Conservation (phyloP, 1,284 basidiomycete species). For the Phylloporus gajari region DNA sequence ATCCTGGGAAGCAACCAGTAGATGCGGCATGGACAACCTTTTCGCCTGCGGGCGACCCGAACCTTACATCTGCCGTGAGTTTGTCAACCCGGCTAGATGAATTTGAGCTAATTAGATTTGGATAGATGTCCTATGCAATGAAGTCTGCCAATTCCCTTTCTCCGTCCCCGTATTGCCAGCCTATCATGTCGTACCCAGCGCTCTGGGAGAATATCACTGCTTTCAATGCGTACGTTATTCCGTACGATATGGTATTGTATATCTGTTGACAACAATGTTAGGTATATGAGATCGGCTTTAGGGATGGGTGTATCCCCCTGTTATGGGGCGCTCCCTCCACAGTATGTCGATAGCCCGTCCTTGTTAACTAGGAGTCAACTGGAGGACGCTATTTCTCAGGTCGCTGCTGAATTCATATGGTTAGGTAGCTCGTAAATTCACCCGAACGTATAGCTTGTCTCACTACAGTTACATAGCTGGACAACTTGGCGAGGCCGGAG, state of each 20-base stretch:
- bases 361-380: background rate
- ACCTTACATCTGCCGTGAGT: background rate
- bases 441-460: background rate
- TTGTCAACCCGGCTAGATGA: too few relatives aligned
- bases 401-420: constrained; percentile 4
- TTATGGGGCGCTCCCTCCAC: background rate
- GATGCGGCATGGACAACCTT: background rate
- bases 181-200: background rate
- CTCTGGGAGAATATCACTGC: background rate
- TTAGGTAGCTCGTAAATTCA: background rate
- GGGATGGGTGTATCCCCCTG: background rate
- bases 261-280: too few relatives aligned
- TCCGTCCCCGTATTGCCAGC: background rate
- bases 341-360: background rate
- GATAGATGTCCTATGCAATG: background rate
- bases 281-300: background rate
- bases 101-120: background rate
- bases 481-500: background rate
- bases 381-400: background rate
- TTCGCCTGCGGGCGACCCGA: background rate
- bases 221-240: background rate
- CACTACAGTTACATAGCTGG: background rate
- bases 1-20: background rate
- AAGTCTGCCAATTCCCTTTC: background rate
- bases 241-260: too few relatives aligned